Conservation (phyloP, 2,329 filamentous ascomycete species). For the Fusarium siculi region DNA sequence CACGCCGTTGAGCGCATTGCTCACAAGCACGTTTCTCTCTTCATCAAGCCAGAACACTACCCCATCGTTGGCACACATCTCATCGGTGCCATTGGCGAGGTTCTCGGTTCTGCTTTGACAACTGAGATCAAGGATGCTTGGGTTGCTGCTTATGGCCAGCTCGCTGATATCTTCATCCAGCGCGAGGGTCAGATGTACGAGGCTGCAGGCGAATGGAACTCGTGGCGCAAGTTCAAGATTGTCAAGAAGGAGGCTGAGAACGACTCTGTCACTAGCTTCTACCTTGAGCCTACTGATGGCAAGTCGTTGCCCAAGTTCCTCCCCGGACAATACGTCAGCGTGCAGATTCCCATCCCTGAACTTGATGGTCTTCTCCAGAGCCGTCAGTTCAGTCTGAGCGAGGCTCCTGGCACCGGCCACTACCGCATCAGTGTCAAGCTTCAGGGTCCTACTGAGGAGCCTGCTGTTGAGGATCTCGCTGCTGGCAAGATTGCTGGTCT, state of each 20-base stretch:
- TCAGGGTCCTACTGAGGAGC: constrained; percentile 57
- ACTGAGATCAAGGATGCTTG: constrained; percentile 75
- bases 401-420: constrained; percentile 64
- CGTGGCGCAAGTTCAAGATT: constrained; percentile 66
- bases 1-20: constrained; percentile 74
- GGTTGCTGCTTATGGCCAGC: constrained; percentile 75
- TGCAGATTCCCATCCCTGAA: constrained; percentile 70
- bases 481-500: constrained; percentile 55
- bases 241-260: constrained; percentile 70
- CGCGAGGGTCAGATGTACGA: constrained; percentile 72
- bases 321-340: constrained; percentile 79
- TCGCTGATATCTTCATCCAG: constrained; percentile 76
- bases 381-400: constrained; percentile 80
- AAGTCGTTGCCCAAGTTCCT: constrained; percentile 66
- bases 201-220: constrained; percentile 54
- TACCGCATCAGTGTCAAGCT: constrained; percentile 82
- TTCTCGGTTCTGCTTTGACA: constrained; percentile 75
- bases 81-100: constrained; percentile 72
- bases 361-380: constrained; percentile 72
- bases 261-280: constrained; percentile 72
- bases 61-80: constrained; percentile 75
- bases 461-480: constrained; percentile 47
- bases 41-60: constrained; percentile 76
- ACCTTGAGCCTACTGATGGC: constrained; percentile 71
- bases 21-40: constrained; percentile 80